Evolutionary conservation across 78 protist genomes (phyloP).

Genomic region (Planoprotostelium fungivorum): DNA sequence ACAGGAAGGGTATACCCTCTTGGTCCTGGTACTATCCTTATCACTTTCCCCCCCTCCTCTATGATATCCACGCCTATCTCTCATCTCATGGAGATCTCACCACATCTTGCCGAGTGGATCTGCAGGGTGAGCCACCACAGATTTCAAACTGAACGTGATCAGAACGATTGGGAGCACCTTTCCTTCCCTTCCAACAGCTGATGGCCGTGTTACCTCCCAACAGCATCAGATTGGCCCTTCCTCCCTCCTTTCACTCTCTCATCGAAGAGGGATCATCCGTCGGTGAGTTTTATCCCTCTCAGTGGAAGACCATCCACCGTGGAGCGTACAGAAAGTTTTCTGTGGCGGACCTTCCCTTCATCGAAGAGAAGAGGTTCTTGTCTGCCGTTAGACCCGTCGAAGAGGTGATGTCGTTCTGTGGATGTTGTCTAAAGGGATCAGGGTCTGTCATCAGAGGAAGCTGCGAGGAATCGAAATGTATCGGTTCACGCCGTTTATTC

Average conservation of each 20-base stretch:
- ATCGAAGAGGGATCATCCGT: slow-evolving; percentile 64
- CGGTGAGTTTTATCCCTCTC: slow-evolving; percentile 82
- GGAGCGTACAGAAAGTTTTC: slow-evolving; percentile 77
- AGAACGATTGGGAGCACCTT: slow-evolving; percentile 84
- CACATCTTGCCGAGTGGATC: no score
- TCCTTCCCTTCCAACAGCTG: slow-evolving; percentile 93
- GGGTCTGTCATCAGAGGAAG: no score
- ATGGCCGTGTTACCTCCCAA: slow-evolving; percentile 92
- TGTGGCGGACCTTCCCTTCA: slow-evolving; percentile 88
- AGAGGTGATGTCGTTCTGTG: background rate
- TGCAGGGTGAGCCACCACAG: no score
- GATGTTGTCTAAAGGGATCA: no score
- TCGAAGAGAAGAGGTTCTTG: slow-evolving; percentile 74
- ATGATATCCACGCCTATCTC: slow-evolving; percentile 4
- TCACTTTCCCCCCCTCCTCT: slow-evolving; percentile 92
- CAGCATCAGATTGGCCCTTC: background rate
- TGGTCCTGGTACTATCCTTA: slow-evolving; percentile 97
- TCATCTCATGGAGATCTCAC: no score
- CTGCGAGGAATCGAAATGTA: no score
- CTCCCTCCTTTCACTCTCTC: background rate
- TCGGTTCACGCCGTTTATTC: no score
- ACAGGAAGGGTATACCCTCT: slow-evolving; percentile 88
- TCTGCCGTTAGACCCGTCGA: slow-evolving; percentile 17
- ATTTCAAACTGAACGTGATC: no score
- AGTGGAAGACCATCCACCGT: slow-evolving; percentile 47